A percentile compares a stretch with the other conserved stretches of the same genome.
phyloP scores from a whole-genome alignment of 108 stramenopile genomes.

The Craspedostauros australis region DNA sequence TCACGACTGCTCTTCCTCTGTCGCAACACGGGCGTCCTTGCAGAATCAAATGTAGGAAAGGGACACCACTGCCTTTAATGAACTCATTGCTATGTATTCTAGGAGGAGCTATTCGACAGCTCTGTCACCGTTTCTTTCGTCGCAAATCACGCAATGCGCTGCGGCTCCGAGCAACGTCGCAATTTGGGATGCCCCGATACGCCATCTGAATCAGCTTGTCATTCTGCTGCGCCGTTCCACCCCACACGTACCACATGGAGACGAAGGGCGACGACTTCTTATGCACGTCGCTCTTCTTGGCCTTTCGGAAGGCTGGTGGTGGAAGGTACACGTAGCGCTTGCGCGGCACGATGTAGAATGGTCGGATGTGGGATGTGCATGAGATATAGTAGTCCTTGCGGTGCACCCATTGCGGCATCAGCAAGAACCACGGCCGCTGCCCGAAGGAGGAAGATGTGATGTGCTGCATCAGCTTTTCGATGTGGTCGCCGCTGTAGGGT shows the following conservation, averaged over 20 bases:
- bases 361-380: conserved; percentile 24
- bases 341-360: conserved; percentile 80
- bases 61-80: too few relatives aligned
- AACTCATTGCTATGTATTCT: too few relatives aligned
- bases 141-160: conserved; percentile 82
- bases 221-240: conserved; percentile 47
- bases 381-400: conserved; percentile 71
- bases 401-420: conserved; percentile 84
- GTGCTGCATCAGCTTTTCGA: conserved; percentile 73
- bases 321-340: conserved; percentile 87
- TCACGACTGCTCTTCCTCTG: too few relatives aligned
- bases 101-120: too few relatives aligned
- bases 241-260: conserved; percentile 88
- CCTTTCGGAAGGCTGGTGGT: conserved; percentile 70
- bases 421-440: conserved; percentile 52
- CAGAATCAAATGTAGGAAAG: too few relatives aligned
- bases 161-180: conserved; percentile 74
- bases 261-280: conserved; percentile 86
- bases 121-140: conserved; percentile 26
- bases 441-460: conserved; percentile 37
- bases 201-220: conserved; percentile 38
- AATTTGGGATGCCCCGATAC: conserved; percentile 3
- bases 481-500: conserved; percentile 92
- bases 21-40: too few relatives aligned
- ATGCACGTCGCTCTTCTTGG: conserved; percentile 77